Base-by-base conservation (phyloP, 768 basidiomycete species). In the Amanita fuliginea region DNA sequence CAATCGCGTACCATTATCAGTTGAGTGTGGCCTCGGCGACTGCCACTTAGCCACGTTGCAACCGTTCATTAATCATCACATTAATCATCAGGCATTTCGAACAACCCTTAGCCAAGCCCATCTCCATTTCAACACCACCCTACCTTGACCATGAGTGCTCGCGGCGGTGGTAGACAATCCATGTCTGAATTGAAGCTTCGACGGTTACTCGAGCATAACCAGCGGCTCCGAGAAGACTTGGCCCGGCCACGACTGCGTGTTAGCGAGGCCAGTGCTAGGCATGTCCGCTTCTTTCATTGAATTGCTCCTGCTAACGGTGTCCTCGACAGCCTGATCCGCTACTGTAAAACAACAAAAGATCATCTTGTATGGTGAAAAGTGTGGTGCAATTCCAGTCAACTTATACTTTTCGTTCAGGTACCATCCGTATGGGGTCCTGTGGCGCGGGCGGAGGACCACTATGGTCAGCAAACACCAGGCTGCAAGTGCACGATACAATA, bases 151-250 rank as follows among this genome's bases (percentile, higher is more conserved):
- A 83, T 83, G 81, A 80, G 76, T 56, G 70, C 72, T 60, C 74
- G 81, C 56, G 62, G 72, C 56, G 73, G 82, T 61, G 76, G 77
- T 46, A 70, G 79, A 53, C 92, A 93, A 71, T 89, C 89, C 56
- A 95, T 97, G 92, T 89, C 89, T 42, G 94, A 97, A 74, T 86
- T 97, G 65, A 96, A 96, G 77, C 86, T 96, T 51, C 79, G 94
- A 21, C 79, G 94, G 39, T 73, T 97, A 60, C 84, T 89, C 32
- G 94, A 97, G 66, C 93, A 97, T 71, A 97, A 96, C 62, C 84
- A 88, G 64, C 78, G 94, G 53, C 69, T 96, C 58, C 71, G 85
- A 57, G 94, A 96, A 62, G 94, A 97, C 66, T 71, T 97, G 49
- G 83, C 88, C 26, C 72, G 94, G 56, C 93, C 91, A 26, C 71